Base-by-base conservation (phyloP, 129 eudicot genomes). In the Arctium minus region DNA sequence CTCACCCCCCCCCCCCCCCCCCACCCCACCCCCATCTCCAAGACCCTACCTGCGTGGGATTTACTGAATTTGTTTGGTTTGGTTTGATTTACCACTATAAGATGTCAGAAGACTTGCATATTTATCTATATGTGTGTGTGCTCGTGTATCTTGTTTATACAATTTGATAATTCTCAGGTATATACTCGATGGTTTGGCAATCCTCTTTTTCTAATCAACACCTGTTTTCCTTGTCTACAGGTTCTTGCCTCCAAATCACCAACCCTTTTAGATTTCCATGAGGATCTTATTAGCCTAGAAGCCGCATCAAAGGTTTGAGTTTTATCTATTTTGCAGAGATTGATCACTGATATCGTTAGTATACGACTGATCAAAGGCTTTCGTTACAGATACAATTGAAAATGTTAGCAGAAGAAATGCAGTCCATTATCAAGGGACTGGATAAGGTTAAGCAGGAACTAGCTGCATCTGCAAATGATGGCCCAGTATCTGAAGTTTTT, bases 351-450 rank as follows among this genome's bases (percentile, higher is more conserved):
- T 36, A 78, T 42, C 33, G 3, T 79, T 70, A 13, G 62, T 42
- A 53, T 8, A 79, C 71, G 40, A 50, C 64, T 64, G 13, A 79
- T 38, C 37, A 81, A 37, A 39, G 64, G 42, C 46, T 74, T 39
- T 77, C 75, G 62, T 81, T 87, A 87, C 93, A 96, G 99, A 91
- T 96, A 87, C 97, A 96, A 90, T 83, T 91, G 82, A 93, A 96
- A 88, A 82, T 87, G 12, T 87, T 95, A 85, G 97, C 98, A 78
- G 97, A 95, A 87, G 98, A 94, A 89, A 94, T 94, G 97, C 97
- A 89, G 85, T 87, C 98, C 36, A 89, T 96, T 79, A 87, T 81
- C 80, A 86, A 80, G 56, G 99, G 99, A 62, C 65, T 96, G 32
- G 96, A 93, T 72, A 96, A 93, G 79, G 97, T 90, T 50, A 91